Evolutionary conservation across 805 yeast species (phyloP), one percentile per base, ranked within the genome.

Genomic region (Wickerhamiella sorbophila): DNA sequence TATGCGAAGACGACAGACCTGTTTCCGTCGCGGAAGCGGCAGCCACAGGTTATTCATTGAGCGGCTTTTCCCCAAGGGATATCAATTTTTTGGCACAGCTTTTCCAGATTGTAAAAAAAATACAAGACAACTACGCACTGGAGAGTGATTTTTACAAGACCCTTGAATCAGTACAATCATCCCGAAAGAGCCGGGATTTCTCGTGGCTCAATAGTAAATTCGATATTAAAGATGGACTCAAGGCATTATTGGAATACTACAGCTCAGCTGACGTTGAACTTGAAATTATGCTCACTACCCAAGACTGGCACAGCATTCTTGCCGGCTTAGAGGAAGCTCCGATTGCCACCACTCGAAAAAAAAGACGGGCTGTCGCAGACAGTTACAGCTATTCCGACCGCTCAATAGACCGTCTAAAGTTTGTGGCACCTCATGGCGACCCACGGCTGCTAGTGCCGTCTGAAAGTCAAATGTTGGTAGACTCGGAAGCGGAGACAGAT

Each of bases 31-130:
- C 31, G 10, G 46, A 40, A 38, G 38, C 45, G n/a, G 22, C 39
- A 4, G 18, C 16, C 12, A 33, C 46, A 3, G 31, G 19, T 2
- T 38, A 43, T 21, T 14, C 36, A 2, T 40, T 18, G 9, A 22
- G 24, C 1, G 36, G 47, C 10, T 36, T 52, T n/a, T 40, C 52
- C 4, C 56, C 56, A 1, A 40, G 38, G 3, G 47, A 46, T 12
- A 27, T 46, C 14, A 41, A 41, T 4, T 26, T 33, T 21, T 42
- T 51, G 8, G 36, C 37, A 5, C 36, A 46, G 1, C 38, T 52
- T 8, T 43, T 45, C n/a, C 45, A 36, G 17, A 27, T 52, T 8
- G 31, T 31, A 8, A 20, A 8, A 12, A 5, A 19, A 4, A 33
- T 45, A 10, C 42, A 17, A 19, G 44, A 39, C 10, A n/a, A 6